phyloP scores from a whole-genome alignment of 495 filamentous ascomycete species.

The Trichocladium uniseriatum region DNA sequence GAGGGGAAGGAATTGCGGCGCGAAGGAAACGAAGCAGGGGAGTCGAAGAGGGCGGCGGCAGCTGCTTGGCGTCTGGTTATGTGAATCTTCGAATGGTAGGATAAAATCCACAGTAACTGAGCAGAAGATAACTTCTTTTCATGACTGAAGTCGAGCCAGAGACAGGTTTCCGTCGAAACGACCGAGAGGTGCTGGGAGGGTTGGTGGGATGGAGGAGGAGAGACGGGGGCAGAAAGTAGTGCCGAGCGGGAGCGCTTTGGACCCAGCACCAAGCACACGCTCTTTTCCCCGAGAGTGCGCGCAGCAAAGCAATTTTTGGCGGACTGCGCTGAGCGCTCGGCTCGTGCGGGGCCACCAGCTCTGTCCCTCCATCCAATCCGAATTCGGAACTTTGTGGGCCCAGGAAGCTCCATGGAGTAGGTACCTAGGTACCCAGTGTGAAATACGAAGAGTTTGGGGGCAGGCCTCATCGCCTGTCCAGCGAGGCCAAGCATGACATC shows the following conservation, averaged over 20 bases:
- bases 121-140: slow-evolving; percentile 9
- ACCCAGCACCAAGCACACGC: slow-evolving; percentile 8
- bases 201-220: slow-evolving; percentile 12
- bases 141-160: slow-evolving; percentile 14
- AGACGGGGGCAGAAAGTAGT: slow-evolving; percentile 3
- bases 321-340: slow-evolving; percentile 12
- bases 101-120: slow-evolving; percentile 12
- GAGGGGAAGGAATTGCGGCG: background rate
- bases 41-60: slow-evolving; percentile 4
- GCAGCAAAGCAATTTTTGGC: slow-evolving; percentile 26
- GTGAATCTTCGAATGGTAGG: slow-evolving; percentile 13
- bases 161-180: slow-evolving; percentile 1
- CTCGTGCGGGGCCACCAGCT: slow-evolving; percentile 16
- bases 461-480: background rate
- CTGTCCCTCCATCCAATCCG: slow-evolving; percentile 7
- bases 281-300: slow-evolving; percentile 17
- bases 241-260: slow-evolving; percentile 16
- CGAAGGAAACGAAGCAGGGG: background rate
- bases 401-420: background rate
- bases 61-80: slow-evolving; percentile 7
- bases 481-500: slow-evolving; percentile 4
- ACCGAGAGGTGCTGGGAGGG: slow-evolving; percentile 11
- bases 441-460: background rate
- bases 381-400: slow-evolving; percentile 7
- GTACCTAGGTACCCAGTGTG: background rate